phyloP scores from a whole-genome alignment of 345 rosid species.

The Pelargonium nanum region DNA sequence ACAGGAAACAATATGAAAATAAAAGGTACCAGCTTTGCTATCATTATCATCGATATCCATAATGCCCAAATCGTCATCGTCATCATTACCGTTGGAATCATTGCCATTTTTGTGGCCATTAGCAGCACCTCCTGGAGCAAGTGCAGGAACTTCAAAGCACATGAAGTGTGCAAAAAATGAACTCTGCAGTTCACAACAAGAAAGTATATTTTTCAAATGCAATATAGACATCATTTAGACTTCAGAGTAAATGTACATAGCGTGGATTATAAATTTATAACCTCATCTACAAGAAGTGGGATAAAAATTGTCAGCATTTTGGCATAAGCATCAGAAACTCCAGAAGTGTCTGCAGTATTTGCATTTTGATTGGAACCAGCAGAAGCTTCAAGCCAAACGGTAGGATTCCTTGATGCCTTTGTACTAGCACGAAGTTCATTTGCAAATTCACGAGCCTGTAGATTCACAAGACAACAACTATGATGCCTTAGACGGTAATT shows the following conservation, averaged over 20 bases:
- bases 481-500: too few relatives aligned
- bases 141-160: slow-evolving; percentile 99
- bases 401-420: slow-evolving; percentile 87
- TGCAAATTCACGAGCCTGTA: slow-evolving; percentile 95
- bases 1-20: slow-evolving; percentile 9
- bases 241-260: slow-evolving; percentile 8
- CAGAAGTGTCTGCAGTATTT: slow-evolving; percentile 63
- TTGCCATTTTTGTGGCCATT: slow-evolving; percentile 50
- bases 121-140: slow-evolving; percentile 66
- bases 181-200: slow-evolving; percentile 57
- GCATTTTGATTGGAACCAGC: slow-evolving; percentile 69
- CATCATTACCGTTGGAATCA: slow-evolving; percentile 40
- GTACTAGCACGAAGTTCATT: slow-evolving; percentile 99
- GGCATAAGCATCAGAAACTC: slow-evolving; percentile 93
- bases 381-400: slow-evolving; percentile 93
- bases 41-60: slow-evolving; percentile 87
- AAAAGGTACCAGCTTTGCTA: slow-evolving; percentile 52
- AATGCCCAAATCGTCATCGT: slow-evolving; percentile 89
- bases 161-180: slow-evolving; percentile 98
- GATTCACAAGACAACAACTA: too few relatives aligned
- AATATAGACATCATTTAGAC: slow-evolving; percentile 8
- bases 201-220: slow-evolving; percentile 7
- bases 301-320: slow-evolving; percentile 94
- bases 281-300: slow-evolving; percentile 99
- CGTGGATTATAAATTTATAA: slow-evolving; percentile 25